These are phyloP conservation scores for Boletus insuetus DNA, from an alignment of 768 basidiomycete genomes.

Conservation along the genomic window DNA sequence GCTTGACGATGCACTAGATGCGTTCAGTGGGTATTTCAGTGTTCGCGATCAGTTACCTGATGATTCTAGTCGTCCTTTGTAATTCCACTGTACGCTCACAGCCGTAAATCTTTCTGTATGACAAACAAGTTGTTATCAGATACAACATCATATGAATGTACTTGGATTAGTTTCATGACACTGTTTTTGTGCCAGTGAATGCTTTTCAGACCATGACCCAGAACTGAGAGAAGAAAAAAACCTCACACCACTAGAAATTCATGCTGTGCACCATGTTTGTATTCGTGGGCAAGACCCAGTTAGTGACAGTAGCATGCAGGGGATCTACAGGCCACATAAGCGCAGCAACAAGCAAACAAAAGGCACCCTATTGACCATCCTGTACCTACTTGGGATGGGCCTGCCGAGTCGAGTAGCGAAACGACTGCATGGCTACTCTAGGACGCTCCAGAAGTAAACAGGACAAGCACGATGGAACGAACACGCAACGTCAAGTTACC, in stretches of 20 bases:
- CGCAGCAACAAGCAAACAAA: background rate
- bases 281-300: constrained; percentile 3
- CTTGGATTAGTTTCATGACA: too few relatives aligned
- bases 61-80: background rate
- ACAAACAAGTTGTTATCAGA: too few relatives aligned
- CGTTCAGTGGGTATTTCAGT: constrained; percentile 11
- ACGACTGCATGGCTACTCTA: too few relatives aligned
- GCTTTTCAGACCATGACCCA: background rate
- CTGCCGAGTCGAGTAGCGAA: too few relatives aligned
- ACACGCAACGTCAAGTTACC: too few relatives aligned
- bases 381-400: too few relatives aligned
- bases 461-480: too few relatives aligned
- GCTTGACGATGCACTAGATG: constrained; percentile 15
- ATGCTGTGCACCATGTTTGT: constrained; percentile 27
- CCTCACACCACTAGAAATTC: background rate
- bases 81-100: too few relatives aligned
- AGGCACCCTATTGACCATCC: constrained; percentile 1
- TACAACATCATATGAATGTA: too few relatives aligned
- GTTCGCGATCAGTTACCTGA: background rate
- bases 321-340: constrained; percentile 3
- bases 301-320: background rate
- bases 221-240: constrained; percentile 9
- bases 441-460: too few relatives aligned
- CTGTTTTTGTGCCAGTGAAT: background rate
- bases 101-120: too few relatives aligned